phyloP scores from a whole-genome alignment of 257 asterid genomes.

The Salvia splendens region DNA sequence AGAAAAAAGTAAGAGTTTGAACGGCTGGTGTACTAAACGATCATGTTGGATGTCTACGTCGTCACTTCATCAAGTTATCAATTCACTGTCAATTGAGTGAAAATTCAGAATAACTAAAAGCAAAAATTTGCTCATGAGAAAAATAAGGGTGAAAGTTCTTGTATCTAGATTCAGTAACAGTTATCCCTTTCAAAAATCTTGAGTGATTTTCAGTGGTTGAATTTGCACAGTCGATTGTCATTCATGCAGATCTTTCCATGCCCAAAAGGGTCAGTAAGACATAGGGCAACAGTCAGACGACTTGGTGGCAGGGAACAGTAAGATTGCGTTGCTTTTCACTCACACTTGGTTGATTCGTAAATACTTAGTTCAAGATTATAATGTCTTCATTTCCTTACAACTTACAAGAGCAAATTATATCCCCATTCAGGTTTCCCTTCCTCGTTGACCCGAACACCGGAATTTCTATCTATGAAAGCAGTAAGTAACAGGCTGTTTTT shows the following conservation, averaged over 20 bases:
- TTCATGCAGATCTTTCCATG: constrained; percentile 73
- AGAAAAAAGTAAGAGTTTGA: no score
- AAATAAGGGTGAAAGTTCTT: no score
- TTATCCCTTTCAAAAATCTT: not conserved
- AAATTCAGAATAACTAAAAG: no score
- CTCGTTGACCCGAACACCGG: constrained; percentile 74
- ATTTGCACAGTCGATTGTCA: not conserved
- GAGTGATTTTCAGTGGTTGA: constrained; percentile 5
- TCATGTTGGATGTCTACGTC: no score
- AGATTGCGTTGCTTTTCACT: constrained; percentile 18
- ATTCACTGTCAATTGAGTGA: no score
- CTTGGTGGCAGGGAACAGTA: constrained; percentile 82
- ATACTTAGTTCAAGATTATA: constrained; percentile 1
- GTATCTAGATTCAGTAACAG: no score
- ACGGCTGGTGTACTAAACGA: no score
- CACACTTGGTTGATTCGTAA: constrained; percentile 4
- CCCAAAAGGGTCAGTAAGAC: constrained; percentile 75
- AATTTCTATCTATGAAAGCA: constrained; percentile 70
- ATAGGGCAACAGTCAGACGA: constrained; percentile 59
- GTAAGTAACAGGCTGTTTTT: constrained; percentile 40
- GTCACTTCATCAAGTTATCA: no score
- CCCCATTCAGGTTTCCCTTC: constrained; percentile 68
- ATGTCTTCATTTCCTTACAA: constrained; percentile 24
- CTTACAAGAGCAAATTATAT: constrained; percentile 4
- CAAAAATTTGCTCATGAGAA: no score